Conservation (phyloP, 2,329 filamentous ascomycete genomes). For the Epichloe sp. region DNA sequence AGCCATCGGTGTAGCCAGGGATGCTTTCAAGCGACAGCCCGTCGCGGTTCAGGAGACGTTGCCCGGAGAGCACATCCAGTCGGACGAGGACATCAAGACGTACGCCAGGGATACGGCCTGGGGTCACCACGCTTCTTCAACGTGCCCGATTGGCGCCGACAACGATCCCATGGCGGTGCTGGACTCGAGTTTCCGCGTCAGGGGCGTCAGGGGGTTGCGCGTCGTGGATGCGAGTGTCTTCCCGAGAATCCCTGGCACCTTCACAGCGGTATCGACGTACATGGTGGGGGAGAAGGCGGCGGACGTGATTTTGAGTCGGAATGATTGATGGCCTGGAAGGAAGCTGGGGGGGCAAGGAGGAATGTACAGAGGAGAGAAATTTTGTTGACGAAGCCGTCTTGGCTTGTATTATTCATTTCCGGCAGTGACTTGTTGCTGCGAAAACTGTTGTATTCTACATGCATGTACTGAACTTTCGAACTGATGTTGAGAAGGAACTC, state of each 20-base stretch:
- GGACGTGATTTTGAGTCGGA: conserved; percentile 9
- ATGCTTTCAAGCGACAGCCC: conserved; percentile 17
- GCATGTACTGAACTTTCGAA: too few species aligned
- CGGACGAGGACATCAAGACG: conserved; percentile 29
- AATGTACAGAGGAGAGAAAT: too few species aligned
- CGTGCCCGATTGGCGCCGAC: conserved; percentile 40
- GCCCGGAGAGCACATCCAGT: conserved; percentile 25
- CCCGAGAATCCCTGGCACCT: conserved; percentile 33
- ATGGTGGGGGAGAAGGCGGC: conserved; percentile 44
- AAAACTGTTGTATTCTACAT: neutral
- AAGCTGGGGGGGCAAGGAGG: too few species aligned
- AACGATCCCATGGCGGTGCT: conserved; percentile 40
- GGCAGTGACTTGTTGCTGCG: too few species aligned
- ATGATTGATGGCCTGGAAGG: neutral
- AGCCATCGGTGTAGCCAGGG: conserved; percentile 38
- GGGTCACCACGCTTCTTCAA: conserved; percentile 45
- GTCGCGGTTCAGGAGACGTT: conserved; percentile 9
- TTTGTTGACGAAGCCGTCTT: too few species aligned
- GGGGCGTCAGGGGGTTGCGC: conserved; percentile 36
- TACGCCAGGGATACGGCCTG: conserved; percentile 36
- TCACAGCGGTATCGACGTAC: conserved; percentile 35
- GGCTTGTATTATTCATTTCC: too few species aligned
- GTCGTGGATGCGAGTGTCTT: conserved; percentile 47
- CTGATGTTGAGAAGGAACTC: too few species aligned
- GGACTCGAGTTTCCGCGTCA: conserved; percentile 40